Base-by-base conservation (phyloP, 495 filamentous ascomycete species). In the Penicillium arizonense region DNA sequence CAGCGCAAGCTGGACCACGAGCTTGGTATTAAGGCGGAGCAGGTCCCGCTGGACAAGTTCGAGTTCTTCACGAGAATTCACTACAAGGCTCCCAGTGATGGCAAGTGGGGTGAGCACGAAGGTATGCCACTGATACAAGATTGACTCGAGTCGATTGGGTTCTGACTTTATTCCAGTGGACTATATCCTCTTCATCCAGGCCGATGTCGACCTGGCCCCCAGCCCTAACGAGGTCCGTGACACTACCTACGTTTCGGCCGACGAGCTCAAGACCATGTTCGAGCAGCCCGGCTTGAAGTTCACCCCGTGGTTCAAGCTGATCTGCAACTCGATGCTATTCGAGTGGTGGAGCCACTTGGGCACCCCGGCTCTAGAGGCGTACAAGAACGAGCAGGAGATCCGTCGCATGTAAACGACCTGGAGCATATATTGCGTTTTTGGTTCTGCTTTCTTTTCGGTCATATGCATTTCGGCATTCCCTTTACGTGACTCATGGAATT, bases 231-330 rank as follows among this genome's bases (percentile, higher is more conserved):
- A 99, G 75, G 93, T 89, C 24, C 81, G 82, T 56, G 92, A 87
- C 61, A 88, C 85, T 20, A 76, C 81, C 62, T 97, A 94, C 58
- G 94, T 96, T 24, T 84, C 88, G 9, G 77, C 86, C 30, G 85
- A 89, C 10, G 87, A 94, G 52, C 77, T 99, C 52, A 94, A 89
- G 77, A 57, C 76, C 40, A 90, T 92, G 83, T 96, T 99, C 68
- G 69, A 86, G 62, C 83, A 97, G 66, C 80, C 85, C 8, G 78
- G 63, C 6, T 78, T 96, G 55, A 87, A 81, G 59, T 98, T 97
- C 70, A 99, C 94, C 6, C 94, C 94, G 1, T 99, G 94, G 94
- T 99, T 99, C 78, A 96, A 96, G 81, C 84, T 99, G 57, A 97
- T 99, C 65, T 99, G 95, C 79, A 72, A 97, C 59, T 91, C 89